phyloP scores from a whole-genome alignment of 768 basidiomycete species.

The Suillus bovinus region DNA sequence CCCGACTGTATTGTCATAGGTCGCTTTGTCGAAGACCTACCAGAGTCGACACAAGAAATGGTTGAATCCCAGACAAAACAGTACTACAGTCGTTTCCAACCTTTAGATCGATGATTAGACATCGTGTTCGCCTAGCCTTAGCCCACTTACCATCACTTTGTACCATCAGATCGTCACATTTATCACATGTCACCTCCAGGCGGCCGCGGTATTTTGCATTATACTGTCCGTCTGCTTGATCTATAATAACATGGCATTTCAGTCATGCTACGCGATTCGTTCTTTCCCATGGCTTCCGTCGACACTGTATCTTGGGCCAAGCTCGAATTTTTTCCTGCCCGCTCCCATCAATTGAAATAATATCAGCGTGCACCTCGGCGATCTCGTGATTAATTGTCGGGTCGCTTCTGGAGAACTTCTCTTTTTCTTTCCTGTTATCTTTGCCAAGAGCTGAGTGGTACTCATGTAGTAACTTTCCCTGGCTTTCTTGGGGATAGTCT shows the following conservation, averaged over 20 bases:
- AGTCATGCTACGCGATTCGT: not conserved
- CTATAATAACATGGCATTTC: not conserved
- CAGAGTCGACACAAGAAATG: constrained; percentile 93
- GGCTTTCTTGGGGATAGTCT: not conserved
- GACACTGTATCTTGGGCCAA: not conserved
- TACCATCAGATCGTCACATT: constrained; percentile 9
- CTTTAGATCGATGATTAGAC: constrained; percentile 41
- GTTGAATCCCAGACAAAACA: constrained; percentile 85
- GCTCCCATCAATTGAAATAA: not conserved
- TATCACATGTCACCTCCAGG: not conserved
- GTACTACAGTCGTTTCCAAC: constrained; percentile 82
- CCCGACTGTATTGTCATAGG: constrained; percentile 45
- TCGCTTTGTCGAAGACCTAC: constrained; percentile 78
- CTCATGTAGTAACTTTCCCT: constrained; percentile 37
- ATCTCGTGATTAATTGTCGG: constrained; percentile 18
- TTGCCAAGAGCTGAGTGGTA: constrained; percentile 39
- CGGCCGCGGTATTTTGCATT: not conserved
- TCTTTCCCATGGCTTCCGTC: not conserved
- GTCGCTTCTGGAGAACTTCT: constrained; percentile 18
- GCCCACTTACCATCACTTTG: constrained; percentile 7
- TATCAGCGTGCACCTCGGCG: not conserved
- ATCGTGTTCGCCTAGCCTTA: not conserved
- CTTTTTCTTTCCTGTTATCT: constrained; percentile 44
- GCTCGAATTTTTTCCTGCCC: not conserved
- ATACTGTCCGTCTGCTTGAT: not conserved